phyloP scores from a whole-genome alignment of 2,329 filamentous ascomycete genomes.

The Neonectria faginata region DNA sequence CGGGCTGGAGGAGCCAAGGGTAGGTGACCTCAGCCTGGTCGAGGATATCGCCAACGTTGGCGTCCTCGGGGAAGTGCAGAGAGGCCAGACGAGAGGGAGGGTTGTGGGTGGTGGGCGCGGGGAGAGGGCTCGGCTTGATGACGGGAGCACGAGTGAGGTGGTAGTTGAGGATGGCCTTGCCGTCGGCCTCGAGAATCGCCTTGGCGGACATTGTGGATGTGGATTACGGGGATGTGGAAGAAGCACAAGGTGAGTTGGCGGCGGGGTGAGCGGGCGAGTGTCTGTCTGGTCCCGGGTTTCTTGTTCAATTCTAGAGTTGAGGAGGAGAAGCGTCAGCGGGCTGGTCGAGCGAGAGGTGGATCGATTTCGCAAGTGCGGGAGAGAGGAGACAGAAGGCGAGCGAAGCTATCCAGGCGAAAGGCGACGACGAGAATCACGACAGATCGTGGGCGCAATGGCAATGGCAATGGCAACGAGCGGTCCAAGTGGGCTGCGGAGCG shows the following conservation, averaged over 20 bases:
- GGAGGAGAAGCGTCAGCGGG: conserved; percentile 33
- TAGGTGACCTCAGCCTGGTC: conserved; percentile 96
- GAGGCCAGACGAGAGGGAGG: conserved; percentile 89
- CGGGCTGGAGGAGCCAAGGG: conserved; percentile 89
- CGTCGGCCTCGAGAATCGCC: conserved; percentile 98
- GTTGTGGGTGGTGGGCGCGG: conserved; percentile 87
- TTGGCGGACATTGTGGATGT: conserved; percentile 72
- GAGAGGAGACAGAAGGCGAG: conserved; percentile 18
- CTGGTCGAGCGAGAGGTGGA: conserved; percentile 18
- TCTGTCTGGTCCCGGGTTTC: conserved; percentile 39
- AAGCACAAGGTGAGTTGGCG: conserved; percentile 24
- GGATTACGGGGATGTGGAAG: conserved; percentile 36
- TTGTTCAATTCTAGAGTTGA: conserved; percentile 42
- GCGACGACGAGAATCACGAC: conserved; percentile 28
- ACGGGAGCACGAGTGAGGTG: conserved; percentile 97
- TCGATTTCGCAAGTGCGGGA: conserved; percentile 36
- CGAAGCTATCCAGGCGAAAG: conserved; percentile 26
- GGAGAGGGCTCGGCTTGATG: conserved; percentile 97
- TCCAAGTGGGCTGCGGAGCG: conserved; percentile 31
- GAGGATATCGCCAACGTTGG: conserved; percentile 83
- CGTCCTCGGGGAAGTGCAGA: conserved; percentile 92
- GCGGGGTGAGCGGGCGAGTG: conserved; percentile 44
- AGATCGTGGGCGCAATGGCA: conserved; percentile 25
- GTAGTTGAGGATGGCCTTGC: conserved; percentile 99
- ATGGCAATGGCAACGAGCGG: conserved; percentile 15